These are phyloP conservation scores for Pleomassaria siparia DNA, from an alignment of 2,329 filamentous ascomycete genomes.

Conservation along the genomic window DNA sequence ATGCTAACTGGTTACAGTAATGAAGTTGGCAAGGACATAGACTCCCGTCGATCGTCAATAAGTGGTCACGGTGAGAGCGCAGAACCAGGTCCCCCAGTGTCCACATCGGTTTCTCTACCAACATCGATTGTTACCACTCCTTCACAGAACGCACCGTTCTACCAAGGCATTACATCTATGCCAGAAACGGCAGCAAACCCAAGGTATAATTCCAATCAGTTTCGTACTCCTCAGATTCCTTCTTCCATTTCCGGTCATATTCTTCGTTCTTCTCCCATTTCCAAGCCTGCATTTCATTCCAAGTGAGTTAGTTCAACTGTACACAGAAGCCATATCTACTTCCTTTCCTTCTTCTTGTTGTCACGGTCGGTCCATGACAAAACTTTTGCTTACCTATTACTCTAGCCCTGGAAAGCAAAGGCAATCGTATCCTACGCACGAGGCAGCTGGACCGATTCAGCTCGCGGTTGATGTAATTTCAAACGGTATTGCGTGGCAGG, in stretches of 20 bases:
- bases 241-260: slow-evolving; percentile 30
- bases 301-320: slow-evolving; percentile 43
- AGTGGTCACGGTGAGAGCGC: slow-evolving; percentile 28
- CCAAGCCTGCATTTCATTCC: slow-evolving; percentile 18
- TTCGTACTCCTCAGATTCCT: slow-evolving; percentile 42
- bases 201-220: slow-evolving; percentile 42
- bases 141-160: slow-evolving; percentile 17
- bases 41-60: slow-evolving; percentile 25
- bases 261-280: slow-evolving; percentile 33
- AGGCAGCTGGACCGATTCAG: slow-evolving; percentile 18
- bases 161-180: slow-evolving; percentile 25
- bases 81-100: slow-evolving; percentile 18
- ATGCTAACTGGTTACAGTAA: slow-evolving; percentile 28
- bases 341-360: slow-evolving; percentile 12
- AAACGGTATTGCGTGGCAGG: slow-evolving; percentile 23
- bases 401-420: slow-evolving; percentile 21
- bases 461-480: slow-evolving; percentile 19
- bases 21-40: slow-evolving; percentile 20
- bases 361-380: slow-evolving; percentile 7
- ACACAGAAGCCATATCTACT: slow-evolving; percentile 13
- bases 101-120: slow-evolving; percentile 18
- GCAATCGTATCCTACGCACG: slow-evolving; percentile 11
- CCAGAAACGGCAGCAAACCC: slow-evolving; percentile 25
- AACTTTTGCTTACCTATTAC: slow-evolving; percentile 9
- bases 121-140: slow-evolving; percentile 16